Evolutionary conservation across 108 stramenopile genomes (phyloP).

Genomic region (Aurantiochytrium sp.): DNA sequence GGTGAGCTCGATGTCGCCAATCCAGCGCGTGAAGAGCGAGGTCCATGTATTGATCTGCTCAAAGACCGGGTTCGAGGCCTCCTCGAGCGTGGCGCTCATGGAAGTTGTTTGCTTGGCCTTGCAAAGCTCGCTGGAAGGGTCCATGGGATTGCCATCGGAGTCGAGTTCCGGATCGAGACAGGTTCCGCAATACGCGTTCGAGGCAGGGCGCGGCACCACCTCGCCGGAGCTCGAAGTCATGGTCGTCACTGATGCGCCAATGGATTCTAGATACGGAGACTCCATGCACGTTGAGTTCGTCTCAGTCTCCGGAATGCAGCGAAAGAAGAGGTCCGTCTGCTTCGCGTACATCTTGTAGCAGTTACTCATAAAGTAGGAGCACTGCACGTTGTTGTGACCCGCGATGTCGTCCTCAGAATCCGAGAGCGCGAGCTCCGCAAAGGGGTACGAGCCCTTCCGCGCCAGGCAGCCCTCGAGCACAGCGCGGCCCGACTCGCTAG

Average conservation of each 20-base stretch:
- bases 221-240: neutral
- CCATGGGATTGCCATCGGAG: neutral
- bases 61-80: neutral
- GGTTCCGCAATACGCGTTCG: neutral
- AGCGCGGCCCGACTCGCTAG: neutral
- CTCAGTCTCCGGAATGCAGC: neutral
- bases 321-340: neutral
- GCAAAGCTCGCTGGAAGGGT: neutral
- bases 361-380: neutral
- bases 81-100: neutral
- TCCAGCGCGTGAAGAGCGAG: neutral
- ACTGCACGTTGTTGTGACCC: neutral
- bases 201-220: neutral
- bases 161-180: neutral
- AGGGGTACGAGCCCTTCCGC: neutral
- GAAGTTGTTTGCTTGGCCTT: neutral
- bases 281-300: neutral
- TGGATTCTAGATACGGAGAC: neutral
- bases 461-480: neutral
- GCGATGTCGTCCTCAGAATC: neutral
- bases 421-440: neutral
- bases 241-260: neutral
- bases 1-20: neutral
- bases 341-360: neutral
- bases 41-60: slow-evolving; percentile 21